These are phyloP conservation scores for Henckelia pumila DNA, from an alignment of 257 asterid species.

Conservation along the genomic window DNA sequence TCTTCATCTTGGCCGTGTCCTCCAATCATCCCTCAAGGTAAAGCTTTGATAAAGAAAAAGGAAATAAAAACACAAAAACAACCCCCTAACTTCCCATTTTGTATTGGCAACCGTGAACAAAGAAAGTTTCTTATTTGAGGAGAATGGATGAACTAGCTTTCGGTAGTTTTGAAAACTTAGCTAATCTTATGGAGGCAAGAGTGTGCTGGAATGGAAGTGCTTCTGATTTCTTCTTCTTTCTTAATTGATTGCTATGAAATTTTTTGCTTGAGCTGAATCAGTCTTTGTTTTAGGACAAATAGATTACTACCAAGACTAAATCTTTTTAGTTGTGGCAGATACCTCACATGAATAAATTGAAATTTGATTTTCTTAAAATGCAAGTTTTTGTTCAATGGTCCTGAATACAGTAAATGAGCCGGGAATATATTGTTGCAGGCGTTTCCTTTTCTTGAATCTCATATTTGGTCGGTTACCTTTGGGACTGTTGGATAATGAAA, in stretches of 20 bases:
- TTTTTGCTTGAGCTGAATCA: background rate
- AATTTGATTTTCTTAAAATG: slow-evolving; percentile 6
- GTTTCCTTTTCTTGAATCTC: background rate
- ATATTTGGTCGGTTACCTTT: background rate
- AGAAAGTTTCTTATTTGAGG: too few relatives aligned
- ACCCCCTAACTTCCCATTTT: too few relatives aligned
- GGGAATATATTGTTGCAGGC: background rate
- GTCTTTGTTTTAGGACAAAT: background rate
- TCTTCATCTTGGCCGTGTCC: slow-evolving; percentile 35
- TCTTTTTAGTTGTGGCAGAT: slow-evolving; percentile 3
- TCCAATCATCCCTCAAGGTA: slow-evolving; percentile 62
- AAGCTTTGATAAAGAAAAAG: background rate
- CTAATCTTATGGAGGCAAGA: too few relatives aligned
- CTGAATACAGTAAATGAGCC: background rate
- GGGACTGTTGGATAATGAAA: too few relatives aligned
- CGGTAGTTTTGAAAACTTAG: too few relatives aligned
- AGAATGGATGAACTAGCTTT: too few relatives aligned
- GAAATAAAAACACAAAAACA: too few relatives aligned
- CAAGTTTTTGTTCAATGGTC: background rate
- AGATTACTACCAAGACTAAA: background rate
- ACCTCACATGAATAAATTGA: background rate
- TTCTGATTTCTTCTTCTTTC: too few relatives aligned
- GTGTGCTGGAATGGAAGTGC: background rate
- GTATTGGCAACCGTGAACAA: too few relatives aligned
- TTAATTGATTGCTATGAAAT: too few relatives aligned